phyloP scores from a whole-genome alignment of 768 basidiomycete genomes.

The Rhodotorula diobovata region DNA sequence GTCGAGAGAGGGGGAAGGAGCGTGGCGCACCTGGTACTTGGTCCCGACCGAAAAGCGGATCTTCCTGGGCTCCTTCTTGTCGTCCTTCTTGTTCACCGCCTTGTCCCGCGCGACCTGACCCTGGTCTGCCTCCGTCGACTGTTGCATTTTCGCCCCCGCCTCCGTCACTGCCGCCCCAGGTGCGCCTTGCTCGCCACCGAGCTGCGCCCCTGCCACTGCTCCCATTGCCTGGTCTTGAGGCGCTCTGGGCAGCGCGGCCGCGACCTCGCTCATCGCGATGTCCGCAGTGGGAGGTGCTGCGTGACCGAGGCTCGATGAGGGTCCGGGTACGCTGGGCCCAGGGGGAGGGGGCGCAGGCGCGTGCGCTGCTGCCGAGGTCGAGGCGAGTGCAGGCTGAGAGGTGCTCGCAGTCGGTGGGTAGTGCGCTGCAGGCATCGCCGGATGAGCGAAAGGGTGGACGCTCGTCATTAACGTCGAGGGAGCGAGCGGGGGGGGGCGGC shows the following conservation, averaged over 20 bases:
- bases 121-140: neutral
- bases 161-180: no score
- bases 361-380: neutral
- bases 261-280: neutral
- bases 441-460: neutral
- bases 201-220: neutral
- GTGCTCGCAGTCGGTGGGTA: neutral
- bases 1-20: neutral
- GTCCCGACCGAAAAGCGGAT: conserved; percentile 34
- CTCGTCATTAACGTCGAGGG: neutral
- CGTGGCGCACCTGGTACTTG: conserved; percentile 29
- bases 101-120: neutral
- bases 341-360: neutral
- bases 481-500: neutral
- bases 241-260: neutral
- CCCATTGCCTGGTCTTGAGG: neutral
- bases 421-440: neutral
- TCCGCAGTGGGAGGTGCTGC: neutral
- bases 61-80: conserved; percentile 26
- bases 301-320: neutral
- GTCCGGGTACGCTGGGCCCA: neutral
- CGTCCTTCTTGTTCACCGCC: neutral
- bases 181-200: no score
- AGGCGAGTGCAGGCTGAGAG: neutral
- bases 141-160: neutral